Conservation (phyloP, 2,329 filamentous ascomycete genomes). For the Beauveria bassiana region DNA sequence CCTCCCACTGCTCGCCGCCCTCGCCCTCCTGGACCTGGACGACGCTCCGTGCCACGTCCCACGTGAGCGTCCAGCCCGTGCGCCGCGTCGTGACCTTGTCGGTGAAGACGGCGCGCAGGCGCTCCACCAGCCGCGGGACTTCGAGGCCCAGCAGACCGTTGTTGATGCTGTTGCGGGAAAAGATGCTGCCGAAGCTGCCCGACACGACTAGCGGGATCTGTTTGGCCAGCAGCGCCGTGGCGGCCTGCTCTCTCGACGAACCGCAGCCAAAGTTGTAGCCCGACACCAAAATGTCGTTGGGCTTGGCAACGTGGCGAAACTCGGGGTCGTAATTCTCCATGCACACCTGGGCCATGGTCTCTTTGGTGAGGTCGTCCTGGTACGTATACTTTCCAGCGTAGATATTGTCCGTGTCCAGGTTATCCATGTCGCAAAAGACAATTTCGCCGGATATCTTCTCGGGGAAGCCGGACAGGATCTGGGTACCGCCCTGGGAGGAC, state of each 20-base stretch:
- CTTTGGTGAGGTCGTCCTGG: slow-evolving; percentile 68
- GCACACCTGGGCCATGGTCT: slow-evolving; percentile 80
- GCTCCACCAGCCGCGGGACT: slow-evolving; percentile 56
- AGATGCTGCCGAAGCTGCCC: slow-evolving; percentile 80
- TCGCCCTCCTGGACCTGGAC: slow-evolving; percentile 17
- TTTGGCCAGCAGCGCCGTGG: slow-evolving; percentile 77
- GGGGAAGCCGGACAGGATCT: slow-evolving; percentile 80
- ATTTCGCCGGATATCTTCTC: slow-evolving; percentile 79
- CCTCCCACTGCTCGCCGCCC: slow-evolving; percentile 16
- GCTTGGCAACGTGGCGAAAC: slow-evolving; percentile 56
- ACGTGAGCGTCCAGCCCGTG: slow-evolving; percentile 62
- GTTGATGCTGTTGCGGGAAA: slow-evolving; percentile 68
- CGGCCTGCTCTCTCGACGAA: slow-evolving; percentile 71
- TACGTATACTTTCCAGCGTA: slow-evolving; percentile 82
- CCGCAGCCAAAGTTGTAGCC: slow-evolving; percentile 90
- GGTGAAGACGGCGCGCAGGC: slow-evolving; percentile 55
- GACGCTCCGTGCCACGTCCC: slow-evolving; percentile 14
- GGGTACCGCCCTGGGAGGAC: slow-evolving; percentile 37
- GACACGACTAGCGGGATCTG: slow-evolving; percentile 72
- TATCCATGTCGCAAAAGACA: slow-evolving; percentile 71
- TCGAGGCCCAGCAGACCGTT: slow-evolving; percentile 69
- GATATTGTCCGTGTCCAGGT: slow-evolving; percentile 87
- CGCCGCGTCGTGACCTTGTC: slow-evolving; percentile 56
- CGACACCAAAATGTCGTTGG: slow-evolving; percentile 73
- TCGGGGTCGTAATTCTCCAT: slow-evolving; percentile 88